These are phyloP conservation scores for Myrica gale DNA, from an alignment of 306 rosid species.

Conservation along the genomic window DNA sequence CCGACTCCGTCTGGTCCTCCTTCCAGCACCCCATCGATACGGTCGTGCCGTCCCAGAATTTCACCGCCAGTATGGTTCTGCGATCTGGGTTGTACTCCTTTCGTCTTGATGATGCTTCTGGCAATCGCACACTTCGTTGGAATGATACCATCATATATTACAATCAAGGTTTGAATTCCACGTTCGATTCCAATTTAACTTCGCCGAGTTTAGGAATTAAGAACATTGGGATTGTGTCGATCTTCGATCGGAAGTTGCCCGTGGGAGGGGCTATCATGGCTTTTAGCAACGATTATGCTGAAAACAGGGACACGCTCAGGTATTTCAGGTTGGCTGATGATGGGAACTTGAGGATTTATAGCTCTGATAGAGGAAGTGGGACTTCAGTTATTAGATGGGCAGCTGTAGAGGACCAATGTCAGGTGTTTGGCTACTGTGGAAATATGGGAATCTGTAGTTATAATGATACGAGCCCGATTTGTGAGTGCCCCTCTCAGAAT, in stretches of 20 bases:
- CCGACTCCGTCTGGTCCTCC: constrained; percentile 53
- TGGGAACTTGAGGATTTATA: constrained; percentile 69
- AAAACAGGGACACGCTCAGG: constrained; percentile 42
- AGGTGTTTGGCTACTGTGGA: constrained; percentile 71
- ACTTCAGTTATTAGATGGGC: constrained; percentile 45
- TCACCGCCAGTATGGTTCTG: constrained; percentile 41
- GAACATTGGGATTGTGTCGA: constrained; percentile 47
- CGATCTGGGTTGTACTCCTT: constrained; percentile 57
- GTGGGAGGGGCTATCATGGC: constrained; percentile 36
- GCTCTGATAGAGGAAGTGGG: constrained; percentile 45
- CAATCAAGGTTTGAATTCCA: constrained; percentile 59
- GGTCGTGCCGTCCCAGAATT: constrained; percentile 56
- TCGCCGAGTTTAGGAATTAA: constrained; percentile 47
- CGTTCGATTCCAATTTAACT: constrained; percentile 35
- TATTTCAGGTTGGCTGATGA: constrained; percentile 54
- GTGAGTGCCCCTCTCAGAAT: constrained; percentile 67
- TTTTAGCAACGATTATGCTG: constrained; percentile 70
- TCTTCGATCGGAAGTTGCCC: constrained; percentile 40
- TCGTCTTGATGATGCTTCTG: constrained; percentile 15
- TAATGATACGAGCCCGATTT: constrained; percentile 48
- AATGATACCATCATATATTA: constrained; percentile 43
- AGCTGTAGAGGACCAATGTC: constrained; percentile 63
- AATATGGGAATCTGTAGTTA: constrained; percentile 64
- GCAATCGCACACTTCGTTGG: constrained; percentile 67
- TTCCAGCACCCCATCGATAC: constrained; percentile 65